Evolutionary conservation across 1,284 basidiomycete species (phyloP).

Genomic region (Leccinum holopus): DNA sequence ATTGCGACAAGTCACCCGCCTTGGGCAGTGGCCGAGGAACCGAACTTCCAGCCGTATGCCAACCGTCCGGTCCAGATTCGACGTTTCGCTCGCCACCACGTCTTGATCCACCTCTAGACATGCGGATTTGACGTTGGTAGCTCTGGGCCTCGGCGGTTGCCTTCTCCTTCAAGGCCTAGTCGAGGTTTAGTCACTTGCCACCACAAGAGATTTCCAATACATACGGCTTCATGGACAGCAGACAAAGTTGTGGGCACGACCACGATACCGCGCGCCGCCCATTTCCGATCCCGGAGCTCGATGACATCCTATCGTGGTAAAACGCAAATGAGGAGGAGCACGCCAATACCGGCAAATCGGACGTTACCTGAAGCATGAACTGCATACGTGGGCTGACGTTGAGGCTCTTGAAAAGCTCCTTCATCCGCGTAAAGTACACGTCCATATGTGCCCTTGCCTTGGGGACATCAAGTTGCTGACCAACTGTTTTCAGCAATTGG

Average conservation of each 20-base stretch:
- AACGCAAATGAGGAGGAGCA: constrained; percentile 11
- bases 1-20: constrained; percentile 83
- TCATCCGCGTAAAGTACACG: constrained; percentile 91
- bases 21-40: constrained; percentile 67
- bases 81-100: constrained; percentile 75
- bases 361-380: constrained; percentile 89
- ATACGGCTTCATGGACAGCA: constrained; percentile 83
- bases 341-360: neutral
- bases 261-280: constrained; percentile 72
- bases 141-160: constrained; percentile 64
- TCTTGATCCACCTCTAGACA: constrained; percentile 82
- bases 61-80: constrained; percentile 73
- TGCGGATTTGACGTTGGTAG: constrained; percentile 48
- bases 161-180: constrained; percentile 70
- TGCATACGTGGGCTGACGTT: constrained; percentile 86
- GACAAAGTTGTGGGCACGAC: constrained; percentile 88
- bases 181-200: constrained; percentile 11
- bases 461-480: constrained; percentile 73
- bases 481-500: constrained; percentile 90
- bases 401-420: constrained; percentile 70
- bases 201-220: constrained; percentile 30
- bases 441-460: constrained; percentile 87
- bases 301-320: constrained; percentile 67
- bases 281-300: constrained; percentile 83
- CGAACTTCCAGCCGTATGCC: constrained; percentile 72